phyloP scores from a whole-genome alignment of 495 filamentous ascomycete genomes.

The Aspergillus egyptiacus region DNA sequence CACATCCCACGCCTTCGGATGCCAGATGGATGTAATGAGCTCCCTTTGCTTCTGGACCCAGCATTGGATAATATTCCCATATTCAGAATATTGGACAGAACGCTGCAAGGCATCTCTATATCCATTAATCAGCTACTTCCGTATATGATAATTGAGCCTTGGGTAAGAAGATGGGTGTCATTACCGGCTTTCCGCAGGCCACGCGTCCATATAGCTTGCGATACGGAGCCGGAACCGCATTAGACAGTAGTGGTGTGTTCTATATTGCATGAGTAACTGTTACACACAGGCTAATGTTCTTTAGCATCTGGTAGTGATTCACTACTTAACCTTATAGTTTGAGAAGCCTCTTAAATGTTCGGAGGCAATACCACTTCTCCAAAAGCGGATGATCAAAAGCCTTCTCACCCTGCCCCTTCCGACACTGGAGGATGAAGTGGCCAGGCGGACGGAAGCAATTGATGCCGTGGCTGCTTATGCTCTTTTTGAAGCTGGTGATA shows the following conservation, averaged over 20 bases:
- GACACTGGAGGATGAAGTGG: conserved; percentile 30
- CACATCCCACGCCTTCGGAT: conserved; percentile 26
- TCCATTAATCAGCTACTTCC: conserved; percentile 25
- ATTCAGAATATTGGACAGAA: conserved; percentile 24
- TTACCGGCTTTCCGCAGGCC: conserved; percentile 29
- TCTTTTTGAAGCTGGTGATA: conserved; percentile 28
- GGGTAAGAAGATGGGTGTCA: conserved; percentile 28
- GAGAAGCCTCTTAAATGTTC: conserved; percentile 22
- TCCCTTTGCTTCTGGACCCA: conserved; percentile 21
- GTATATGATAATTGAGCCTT: conserved; percentile 28
- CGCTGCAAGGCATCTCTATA: conserved; percentile 29
- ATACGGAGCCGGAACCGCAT: conserved; percentile 32
- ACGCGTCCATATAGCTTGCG: conserved; percentile 31
- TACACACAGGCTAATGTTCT: conserved; percentile 20
- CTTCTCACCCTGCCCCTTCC: conserved; percentile 26
- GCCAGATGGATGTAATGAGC: conserved; percentile 23
- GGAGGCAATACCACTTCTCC: conserved; percentile 17
- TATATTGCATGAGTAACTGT: too few species aligned
- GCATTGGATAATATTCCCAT: conserved; percentile 18
- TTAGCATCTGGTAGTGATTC: conserved; percentile 19
- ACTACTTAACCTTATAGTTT: too few species aligned
- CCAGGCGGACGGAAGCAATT: conserved; percentile 27
- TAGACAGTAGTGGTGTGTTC: conserved; percentile 30
- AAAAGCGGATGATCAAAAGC: conserved; percentile 28
- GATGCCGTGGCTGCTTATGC: conserved; percentile 30